phyloP scores from a whole-genome alignment of 2,329 filamentous ascomycete genomes.

The Neofusicoccum sp. region DNA sequence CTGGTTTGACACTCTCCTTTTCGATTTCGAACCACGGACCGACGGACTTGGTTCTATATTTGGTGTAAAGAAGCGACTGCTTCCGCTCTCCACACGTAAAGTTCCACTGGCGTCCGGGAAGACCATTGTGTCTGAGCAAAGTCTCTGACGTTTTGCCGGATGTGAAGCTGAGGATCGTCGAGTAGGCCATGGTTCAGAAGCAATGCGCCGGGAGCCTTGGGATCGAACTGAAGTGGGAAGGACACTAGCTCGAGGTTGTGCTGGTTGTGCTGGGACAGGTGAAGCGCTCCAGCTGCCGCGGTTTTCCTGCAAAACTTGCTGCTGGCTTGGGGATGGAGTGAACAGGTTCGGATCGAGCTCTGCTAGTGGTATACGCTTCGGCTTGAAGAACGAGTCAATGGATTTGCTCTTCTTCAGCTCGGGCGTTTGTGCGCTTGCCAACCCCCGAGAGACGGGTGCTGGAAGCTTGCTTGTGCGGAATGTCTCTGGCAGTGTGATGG shows the following conservation, averaged over 20 bases:
- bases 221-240: neutral
- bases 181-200: neutral
- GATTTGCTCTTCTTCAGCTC: constrained; percentile 60
- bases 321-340: constrained; percentile 64
- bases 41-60: constrained; percentile 42
- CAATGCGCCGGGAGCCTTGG: neutral
- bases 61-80: constrained; percentile 47
- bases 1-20: constrained; percentile 31
- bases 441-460: constrained; percentile 35
- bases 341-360: constrained; percentile 68
- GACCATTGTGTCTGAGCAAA: constrained; percentile 43
- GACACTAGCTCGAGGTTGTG: constrained; percentile 24
- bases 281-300: constrained; percentile 54
- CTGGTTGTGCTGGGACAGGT: constrained; percentile 44
- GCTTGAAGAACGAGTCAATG: constrained; percentile 65
- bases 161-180: constrained; percentile 41
- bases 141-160: constrained; percentile 43
- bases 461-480: constrained; percentile 33
- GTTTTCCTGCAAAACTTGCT: constrained; percentile 55
- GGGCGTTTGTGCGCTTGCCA: constrained; percentile 34
- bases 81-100: constrained; percentile 30
- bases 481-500: constrained; percentile 40
- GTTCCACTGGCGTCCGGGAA: constrained; percentile 29
- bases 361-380: constrained; percentile 61
- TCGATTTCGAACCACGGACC: constrained; percentile 33